Evolutionary conservation across 208 protist species (phyloP).

Genomic region (Leptomonas seymouri): DNA sequence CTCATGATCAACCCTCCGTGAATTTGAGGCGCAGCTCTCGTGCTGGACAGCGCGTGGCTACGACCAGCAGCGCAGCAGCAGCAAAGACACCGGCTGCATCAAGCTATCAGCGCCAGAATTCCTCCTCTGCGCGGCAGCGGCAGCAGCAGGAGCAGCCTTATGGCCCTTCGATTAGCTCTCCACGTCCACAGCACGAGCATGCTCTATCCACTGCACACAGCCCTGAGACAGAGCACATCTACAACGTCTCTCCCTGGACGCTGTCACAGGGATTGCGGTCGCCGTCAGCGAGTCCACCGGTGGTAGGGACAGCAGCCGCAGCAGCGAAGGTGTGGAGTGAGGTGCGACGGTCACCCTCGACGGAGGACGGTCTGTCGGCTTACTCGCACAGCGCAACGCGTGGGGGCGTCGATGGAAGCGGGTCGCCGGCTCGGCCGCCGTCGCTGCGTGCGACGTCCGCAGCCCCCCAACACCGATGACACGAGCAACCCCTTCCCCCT

Average conservation of each 20-base stretch:
- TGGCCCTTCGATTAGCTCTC: not conserved
- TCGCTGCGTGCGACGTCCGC: constrained; percentile 32
- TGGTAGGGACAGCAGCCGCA: not conserved
- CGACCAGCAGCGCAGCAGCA: not conserved
- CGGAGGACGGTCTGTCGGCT: constrained; percentile 40
- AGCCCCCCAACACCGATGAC: not conserved
- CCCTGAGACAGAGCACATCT: constrained; percentile 20
- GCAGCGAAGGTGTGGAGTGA: constrained; percentile 24
- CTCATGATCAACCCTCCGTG: not conserved
- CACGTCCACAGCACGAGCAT: not conserved
- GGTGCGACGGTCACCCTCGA: constrained; percentile 23
- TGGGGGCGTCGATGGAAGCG: constrained; percentile 57
- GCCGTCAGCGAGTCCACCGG: constrained; percentile 12
- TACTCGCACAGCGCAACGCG: constrained; percentile 19
- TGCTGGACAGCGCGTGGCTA: not conserved
- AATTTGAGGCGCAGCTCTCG: not conserved
- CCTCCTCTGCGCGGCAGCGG: not conserved
- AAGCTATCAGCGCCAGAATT: not conserved
- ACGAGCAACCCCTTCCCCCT: not conserved
- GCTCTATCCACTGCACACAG: not conserved
- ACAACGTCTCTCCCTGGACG: constrained; percentile 27
- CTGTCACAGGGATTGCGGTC: constrained; percentile 13
- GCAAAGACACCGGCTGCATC: not conserved
- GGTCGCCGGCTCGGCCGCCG: constrained; percentile 53
- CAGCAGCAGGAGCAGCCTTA: not conserved